Evolutionary conservation across 2,329 filamentous ascomycete species (phyloP), one percentile per base, ranked within the genome.

Genomic region (Pezicula radicicola): DNA sequence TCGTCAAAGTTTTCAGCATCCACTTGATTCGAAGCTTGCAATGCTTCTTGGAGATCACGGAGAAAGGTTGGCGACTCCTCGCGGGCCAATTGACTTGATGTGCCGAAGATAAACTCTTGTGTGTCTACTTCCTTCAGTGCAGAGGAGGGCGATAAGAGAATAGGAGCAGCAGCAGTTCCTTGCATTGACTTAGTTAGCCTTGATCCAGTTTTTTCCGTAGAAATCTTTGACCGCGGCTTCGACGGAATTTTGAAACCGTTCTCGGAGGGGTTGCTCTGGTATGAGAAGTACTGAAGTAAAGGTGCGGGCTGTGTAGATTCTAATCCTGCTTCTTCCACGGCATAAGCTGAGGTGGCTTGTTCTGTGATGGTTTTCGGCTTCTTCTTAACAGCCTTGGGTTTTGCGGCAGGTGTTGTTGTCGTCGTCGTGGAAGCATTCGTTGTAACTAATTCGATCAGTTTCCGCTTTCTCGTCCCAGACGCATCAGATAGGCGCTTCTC

Each of bases 61-160:
- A 89, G 67, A 21, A 85, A 78, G 0, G 79, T 80, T 0, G 88
- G 87, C 0, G 87, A 89, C 35, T 91, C 83, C 51, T 91, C 88
- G 50, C 79, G 73, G 13, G 85, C 87, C 21, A 96, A 72, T 66
- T 96, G 91, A 66, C 91, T 95, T 1, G 88, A 92, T 0, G 90
- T 94, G 1, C 90, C 91, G 69, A 96, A 96, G 0, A 95, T 71
- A 63, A 92, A 89, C 54, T 91, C 83, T 65, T 94, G 91, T 1
- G 79, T 74, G 3, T 80, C 75, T 13, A 88, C 79, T 58, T 87
- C 79, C 48, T 80, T 80, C 41, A 86, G 69, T 1, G 89, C 91
- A 21, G 86, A 80, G 45, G 73, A 74, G 0, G 90, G 90, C 1
- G 88, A 89, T 10, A 89, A 72, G 2, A 95, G 66, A 16, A 80